Conservation (phyloP, 2,329 filamentous ascomycete genomes). For the Fusarium floridanum region DNA sequence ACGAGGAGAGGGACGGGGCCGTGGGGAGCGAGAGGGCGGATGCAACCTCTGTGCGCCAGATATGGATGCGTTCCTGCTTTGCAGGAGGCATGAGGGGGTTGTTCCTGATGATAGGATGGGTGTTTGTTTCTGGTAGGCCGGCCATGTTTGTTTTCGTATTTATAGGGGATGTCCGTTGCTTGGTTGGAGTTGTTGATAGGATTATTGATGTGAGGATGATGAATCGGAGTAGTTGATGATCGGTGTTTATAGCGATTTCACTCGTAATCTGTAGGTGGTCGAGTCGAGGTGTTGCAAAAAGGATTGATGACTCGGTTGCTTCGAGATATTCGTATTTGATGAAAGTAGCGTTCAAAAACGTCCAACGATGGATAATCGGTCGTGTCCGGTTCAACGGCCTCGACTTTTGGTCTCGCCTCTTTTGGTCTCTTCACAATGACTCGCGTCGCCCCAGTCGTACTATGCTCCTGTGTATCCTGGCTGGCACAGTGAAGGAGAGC, state of each 20-base stretch:
- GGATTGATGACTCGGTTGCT: neutral
- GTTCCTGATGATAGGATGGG: slow-evolving; percentile 10
- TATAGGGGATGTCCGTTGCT: neutral
- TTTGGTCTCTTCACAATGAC: neutral
- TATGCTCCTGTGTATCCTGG: neutral
- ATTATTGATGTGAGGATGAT: neutral
- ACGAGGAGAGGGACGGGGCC: slow-evolving; percentile 48
- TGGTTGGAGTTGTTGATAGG: neutral
- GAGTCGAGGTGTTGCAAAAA: neutral
- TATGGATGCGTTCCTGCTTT: slow-evolving; percentile 59
- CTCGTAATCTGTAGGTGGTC: neutral
- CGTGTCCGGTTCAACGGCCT: neutral
- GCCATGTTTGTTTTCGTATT: slow-evolving; percentile 28
- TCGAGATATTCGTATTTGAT: neutral
- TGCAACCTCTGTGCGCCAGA: slow-evolving; percentile 65
- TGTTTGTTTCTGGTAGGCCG: slow-evolving; percentile 5
- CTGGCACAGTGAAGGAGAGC: neutral
- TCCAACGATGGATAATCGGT: neutral
- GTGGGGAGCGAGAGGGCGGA: slow-evolving; percentile 49
- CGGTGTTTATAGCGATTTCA: neutral
- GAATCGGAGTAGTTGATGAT: neutral
- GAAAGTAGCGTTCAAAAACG: neutral
- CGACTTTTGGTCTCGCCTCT: neutral
- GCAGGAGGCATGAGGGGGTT: slow-evolving; percentile 49
- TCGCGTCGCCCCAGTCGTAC: slow-evolving; percentile 1